phyloP scores from a whole-genome alignment of 441 rosid species.

The Gossypium davidsonii region DNA sequence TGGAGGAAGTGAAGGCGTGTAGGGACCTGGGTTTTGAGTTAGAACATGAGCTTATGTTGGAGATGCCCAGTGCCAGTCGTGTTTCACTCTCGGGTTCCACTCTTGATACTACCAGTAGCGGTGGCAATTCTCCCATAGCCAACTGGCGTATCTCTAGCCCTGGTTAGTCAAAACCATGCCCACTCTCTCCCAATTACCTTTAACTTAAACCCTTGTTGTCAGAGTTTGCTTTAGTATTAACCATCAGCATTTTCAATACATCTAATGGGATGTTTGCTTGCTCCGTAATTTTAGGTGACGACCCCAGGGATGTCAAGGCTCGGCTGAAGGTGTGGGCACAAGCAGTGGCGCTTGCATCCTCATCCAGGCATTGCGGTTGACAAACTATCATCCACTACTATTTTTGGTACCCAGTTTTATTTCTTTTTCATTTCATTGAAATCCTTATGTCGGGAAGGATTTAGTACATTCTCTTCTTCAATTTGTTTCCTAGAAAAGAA shows the following conservation, averaged over 20 bases:
- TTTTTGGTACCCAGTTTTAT: not conserved
- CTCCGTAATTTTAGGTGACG: constrained; percentile 53
- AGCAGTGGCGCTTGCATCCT: constrained; percentile 81
- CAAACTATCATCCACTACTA: not conserved
- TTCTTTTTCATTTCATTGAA: not conserved
- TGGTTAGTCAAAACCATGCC: constrained; percentile 37
- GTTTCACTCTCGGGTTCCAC: constrained; percentile 55
- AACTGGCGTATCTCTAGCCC: constrained; percentile 91
- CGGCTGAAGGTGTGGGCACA: constrained; percentile 96
- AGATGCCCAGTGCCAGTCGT: constrained; percentile 35
- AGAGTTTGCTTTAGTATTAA: not conserved
- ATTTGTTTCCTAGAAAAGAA: constrained; percentile 4
- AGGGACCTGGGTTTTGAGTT: constrained; percentile 63
- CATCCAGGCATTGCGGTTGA: constrained; percentile 38
- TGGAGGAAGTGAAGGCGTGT: constrained; percentile 73
- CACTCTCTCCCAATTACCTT: not conserved
- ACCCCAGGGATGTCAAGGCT: constrained; percentile 93
- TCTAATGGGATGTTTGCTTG: constrained; percentile 3
- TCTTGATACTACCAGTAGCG: constrained; percentile 67
- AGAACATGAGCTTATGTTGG: constrained; percentile 58
- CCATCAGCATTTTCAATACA: not conserved
- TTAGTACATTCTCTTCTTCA: constrained; percentile 7
- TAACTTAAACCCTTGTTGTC: not conserved
- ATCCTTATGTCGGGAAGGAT: not conserved
- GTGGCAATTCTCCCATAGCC: constrained; percentile 76